A percentile compares a stretch with the other conserved stretches of the same genome.
phyloP scores from a whole-genome alignment of 1,284 basidiomycete genomes.

The Fomitopsis betulina region DNA sequence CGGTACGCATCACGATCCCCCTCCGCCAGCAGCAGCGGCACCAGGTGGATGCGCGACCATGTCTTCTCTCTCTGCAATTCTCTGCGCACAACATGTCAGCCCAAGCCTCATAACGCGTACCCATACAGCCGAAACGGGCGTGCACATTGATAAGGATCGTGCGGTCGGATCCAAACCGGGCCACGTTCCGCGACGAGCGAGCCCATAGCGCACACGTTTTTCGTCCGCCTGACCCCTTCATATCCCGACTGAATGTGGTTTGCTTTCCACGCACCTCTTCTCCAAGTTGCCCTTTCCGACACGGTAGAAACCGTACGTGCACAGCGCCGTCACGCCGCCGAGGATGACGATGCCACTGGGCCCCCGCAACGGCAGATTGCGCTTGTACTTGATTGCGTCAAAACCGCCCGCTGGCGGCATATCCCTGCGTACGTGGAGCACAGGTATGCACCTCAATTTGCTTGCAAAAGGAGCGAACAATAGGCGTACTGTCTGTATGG shows the following conservation, averaged over 20 bases:
- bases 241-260: slow-evolving; percentile 12
- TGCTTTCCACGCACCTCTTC: slow-evolving; percentile 67
- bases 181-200: slow-evolving; percentile 63
- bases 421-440: slow-evolving; percentile 58
- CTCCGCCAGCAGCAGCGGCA: slow-evolving; percentile 90
- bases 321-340: slow-evolving; percentile 79
- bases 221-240: slow-evolving; percentile 51
- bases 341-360: slow-evolving; percentile 88
- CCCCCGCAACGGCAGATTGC: slow-evolving; percentile 91
- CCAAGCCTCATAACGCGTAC: slow-evolving; percentile 13
- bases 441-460: slow-evolving; percentile 11
- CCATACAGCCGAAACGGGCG: slow-evolving; percentile 17
- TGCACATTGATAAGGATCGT: slow-evolving; percentile 38
- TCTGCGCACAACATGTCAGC: slow-evolving; percentile 43
- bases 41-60: slow-evolving; percentile 95
- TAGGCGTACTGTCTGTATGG: slow-evolving; percentile 57
- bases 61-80: slow-evolving; percentile 92
- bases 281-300: slow-evolving; percentile 89
- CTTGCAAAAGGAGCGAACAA: slow-evolving; percentile 16
- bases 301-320: slow-evolving; percentile 91
- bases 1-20: slow-evolving; percentile 90
- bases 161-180: slow-evolving; percentile 63
- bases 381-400: slow-evolving; percentile 91
- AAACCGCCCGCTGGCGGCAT: slow-evolving; percentile 95
- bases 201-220: slow-evolving; percentile 51